Evolutionary conservation across 192 early-diverging fungal genomes (phyloP).

Genomic region (Chytriomyces hyalinus): DNA sequence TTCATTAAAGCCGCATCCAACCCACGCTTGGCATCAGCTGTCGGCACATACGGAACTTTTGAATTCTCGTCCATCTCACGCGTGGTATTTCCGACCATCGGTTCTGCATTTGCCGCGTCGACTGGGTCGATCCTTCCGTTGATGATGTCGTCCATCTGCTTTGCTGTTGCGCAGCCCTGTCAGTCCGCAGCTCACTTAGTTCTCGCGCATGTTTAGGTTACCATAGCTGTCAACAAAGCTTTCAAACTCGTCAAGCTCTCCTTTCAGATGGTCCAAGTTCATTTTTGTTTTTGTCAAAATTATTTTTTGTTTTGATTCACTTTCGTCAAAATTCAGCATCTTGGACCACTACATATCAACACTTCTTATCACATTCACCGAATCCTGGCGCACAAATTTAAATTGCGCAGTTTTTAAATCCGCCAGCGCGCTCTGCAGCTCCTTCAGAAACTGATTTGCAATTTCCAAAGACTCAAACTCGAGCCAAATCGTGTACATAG

Average conservation of each 20-base stretch:
- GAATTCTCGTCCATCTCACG: not conserved
- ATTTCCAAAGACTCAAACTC: too few species aligned
- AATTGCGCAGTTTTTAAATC: too few species aligned
- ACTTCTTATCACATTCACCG: too few species aligned
- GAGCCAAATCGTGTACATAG: too few species aligned
- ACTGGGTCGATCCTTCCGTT: not conserved
- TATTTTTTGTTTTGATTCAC: too few species aligned
- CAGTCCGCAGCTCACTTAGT: not conserved
- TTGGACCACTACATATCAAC: too few species aligned
- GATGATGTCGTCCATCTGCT: constrained; percentile 28
- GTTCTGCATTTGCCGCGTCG: not conserved
- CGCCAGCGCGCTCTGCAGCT: too few species aligned
- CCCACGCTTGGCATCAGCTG: not conserved
- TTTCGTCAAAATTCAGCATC: too few species aligned
- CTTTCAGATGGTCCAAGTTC: constrained; percentile 26
- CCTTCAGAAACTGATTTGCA: too few species aligned
- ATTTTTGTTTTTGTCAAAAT: not conserved
- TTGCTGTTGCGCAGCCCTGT: not conserved
- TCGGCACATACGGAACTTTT: not conserved
- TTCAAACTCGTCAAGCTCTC: constrained; percentile 33
- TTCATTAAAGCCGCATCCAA: not conserved
- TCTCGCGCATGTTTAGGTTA: not conserved
- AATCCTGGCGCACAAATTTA: too few species aligned
- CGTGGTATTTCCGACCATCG: not conserved
- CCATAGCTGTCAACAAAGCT: constrained; percentile 21